phyloP scores from a whole-genome alignment of 148 eudicot genomes.

The Chenopodium berlandieri region DNA sequence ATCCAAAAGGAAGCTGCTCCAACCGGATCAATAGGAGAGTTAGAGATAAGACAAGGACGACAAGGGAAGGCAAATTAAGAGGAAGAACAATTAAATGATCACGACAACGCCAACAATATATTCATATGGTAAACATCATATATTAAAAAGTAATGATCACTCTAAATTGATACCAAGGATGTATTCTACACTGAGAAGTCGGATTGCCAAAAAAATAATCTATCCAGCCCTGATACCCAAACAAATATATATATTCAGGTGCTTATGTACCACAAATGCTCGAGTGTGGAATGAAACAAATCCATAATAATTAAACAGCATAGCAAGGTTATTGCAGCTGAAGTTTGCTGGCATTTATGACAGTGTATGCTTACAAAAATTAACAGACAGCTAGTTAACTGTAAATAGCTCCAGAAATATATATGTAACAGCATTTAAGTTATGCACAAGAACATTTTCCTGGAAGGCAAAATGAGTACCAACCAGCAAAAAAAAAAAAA shows the following conservation, averaged over 20 bases:
- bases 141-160: neutral
- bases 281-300: neutral
- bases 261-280: neutral
- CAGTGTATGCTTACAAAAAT: too few species aligned
- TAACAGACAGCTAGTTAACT: too few species aligned
- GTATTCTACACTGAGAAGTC: neutral
- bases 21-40: constrained; percentile 13
- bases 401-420: too few species aligned
- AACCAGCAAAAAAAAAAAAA: neutral
- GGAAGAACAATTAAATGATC: neutral
- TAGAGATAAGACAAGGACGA: neutral
- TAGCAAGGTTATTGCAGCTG: too few species aligned
- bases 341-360: too few species aligned
- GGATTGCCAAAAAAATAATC: neutral
- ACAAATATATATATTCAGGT: neutral
- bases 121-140: neutral
- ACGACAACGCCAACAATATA: neutral
- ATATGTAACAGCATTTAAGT: too few species aligned
- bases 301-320: too few species aligned
- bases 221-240: neutral
- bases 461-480: neutral
- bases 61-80: neutral
- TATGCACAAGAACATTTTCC: too few species aligned
- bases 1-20: constrained; percentile 74
- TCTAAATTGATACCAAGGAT: neutral